phyloP scores from a whole-genome alignment of 495 filamentous ascomycete species.

The Evernia prunastri region DNA sequence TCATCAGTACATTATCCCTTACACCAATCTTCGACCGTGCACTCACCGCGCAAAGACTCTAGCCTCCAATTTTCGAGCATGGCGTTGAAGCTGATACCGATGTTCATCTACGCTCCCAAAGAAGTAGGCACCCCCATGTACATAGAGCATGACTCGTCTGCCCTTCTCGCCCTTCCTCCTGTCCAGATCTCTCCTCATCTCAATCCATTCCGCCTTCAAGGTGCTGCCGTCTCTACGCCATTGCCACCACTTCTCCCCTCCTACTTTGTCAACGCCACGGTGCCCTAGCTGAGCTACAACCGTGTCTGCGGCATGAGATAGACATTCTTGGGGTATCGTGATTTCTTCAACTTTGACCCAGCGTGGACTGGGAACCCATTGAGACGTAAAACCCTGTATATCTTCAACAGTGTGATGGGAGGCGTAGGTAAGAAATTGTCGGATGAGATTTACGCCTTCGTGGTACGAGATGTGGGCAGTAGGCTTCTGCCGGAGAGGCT shows the following conservation, averaged over 20 bases:
- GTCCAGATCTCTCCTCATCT: slow-evolving; percentile 79
- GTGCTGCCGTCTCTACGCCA: slow-evolving; percentile 63
- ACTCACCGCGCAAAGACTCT: slow-evolving; percentile 68
- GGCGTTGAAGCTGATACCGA: slow-evolving; percentile 90
- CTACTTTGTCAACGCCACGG: slow-evolving; percentile 64
- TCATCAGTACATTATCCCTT: slow-evolving; percentile 25
- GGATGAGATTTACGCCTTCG: slow-evolving; percentile 83
- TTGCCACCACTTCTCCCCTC: slow-evolving; percentile 88
- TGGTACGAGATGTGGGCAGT: slow-evolving; percentile 87
- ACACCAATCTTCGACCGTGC: neutral
- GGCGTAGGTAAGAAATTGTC: slow-evolving; percentile 72
- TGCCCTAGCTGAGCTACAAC: slow-evolving; percentile 67
- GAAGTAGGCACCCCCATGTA: slow-evolving; percentile 79
- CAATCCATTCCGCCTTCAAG: slow-evolving; percentile 85
- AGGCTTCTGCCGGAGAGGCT: slow-evolving; percentile 64
- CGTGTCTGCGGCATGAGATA: slow-evolving; percentile 54
- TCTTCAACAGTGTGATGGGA: slow-evolving; percentile 89
- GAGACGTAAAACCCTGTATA: slow-evolving; percentile 77
- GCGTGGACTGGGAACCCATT: slow-evolving; percentile 82
- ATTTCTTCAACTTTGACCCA: slow-evolving; percentile 80
- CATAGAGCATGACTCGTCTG: slow-evolving; percentile 83
- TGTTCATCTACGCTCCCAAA: slow-evolving; percentile 94
- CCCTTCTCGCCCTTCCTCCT: slow-evolving; percentile 55
- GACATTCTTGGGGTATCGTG: slow-evolving; percentile 54
- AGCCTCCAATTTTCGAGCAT: slow-evolving; percentile 88